Percentiles rank a stretch among this genome's conserved stretches.
Conservation (phyloP, 78 protist genomes). For the Diacronema lutheri region DNA sequence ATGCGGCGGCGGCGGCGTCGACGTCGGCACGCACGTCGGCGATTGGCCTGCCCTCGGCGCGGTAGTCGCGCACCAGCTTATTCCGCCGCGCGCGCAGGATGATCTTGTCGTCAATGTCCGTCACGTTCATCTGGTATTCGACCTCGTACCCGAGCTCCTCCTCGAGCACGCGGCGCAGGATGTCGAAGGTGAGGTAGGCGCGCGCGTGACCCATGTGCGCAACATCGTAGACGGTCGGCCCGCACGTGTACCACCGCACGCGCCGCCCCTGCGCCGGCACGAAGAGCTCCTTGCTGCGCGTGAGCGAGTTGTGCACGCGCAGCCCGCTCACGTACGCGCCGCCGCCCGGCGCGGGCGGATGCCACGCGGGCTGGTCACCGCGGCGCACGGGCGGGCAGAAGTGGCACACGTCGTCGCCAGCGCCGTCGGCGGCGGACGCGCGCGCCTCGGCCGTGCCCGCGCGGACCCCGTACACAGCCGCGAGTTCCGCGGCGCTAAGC, state of each 20-base stretch:
- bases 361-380: no score
- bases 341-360: no score
- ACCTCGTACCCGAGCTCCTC: slow-evolving; percentile 86
- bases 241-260: slow-evolving; percentile 92
- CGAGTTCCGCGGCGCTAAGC: no score
- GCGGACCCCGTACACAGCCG: no score
- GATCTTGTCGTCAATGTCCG: slow-evolving; percentile 99
- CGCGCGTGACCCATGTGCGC: slow-evolving; percentile 98
- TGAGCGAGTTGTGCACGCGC: slow-evolving; percentile 4
- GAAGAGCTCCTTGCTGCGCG: not conserved
- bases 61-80: slow-evolving; percentile 21
- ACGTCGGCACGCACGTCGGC: not conserved
- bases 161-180: slow-evolving; percentile 85
- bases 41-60: not conserved
- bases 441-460: no score
- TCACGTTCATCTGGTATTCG: slow-evolving; percentile 89
- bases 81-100: slow-evolving; percentile 72
- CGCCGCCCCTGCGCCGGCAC: not conserved
- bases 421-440: no score
- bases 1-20: not conserved
- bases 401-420: no score
- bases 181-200: slow-evolving; percentile 89
- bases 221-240: slow-evolving; percentile 98
- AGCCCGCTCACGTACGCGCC: not conserved
- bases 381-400: no score